A percentile compares a stretch with the other conserved stretches of the same genome.
Evolutionary conservation across 768 basidiomycete species (phyloP).

Genomic region (Pulveroboletus sp.): DNA sequence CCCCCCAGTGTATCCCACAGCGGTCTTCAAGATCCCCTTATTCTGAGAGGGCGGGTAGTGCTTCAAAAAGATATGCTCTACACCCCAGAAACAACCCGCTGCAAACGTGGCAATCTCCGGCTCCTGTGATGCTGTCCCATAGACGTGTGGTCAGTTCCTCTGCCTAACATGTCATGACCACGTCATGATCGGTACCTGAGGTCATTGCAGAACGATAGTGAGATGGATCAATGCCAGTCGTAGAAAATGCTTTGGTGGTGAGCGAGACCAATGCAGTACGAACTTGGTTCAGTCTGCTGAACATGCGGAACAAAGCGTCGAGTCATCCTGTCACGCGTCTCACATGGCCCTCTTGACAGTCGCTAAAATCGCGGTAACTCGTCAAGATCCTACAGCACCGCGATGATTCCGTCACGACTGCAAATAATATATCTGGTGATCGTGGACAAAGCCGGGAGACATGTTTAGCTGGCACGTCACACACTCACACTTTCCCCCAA

Average conservation of each 20-base stretch:
- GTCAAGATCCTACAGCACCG: too few species aligned
- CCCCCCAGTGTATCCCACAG: constrained; percentile 81
- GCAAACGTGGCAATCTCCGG: constrained; percentile 45
- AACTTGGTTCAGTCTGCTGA: constrained; percentile 22
- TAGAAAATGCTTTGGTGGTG: constrained; percentile 12
- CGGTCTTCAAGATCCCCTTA: constrained; percentile 70
- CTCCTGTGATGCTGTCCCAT: constrained; percentile 40
- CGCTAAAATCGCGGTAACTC: too few species aligned
- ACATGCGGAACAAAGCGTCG: constrained; percentile 12
- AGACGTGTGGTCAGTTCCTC: constrained; percentile 1
- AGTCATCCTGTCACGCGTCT: not conserved
- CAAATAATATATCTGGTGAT: too few species aligned
- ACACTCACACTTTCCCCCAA: not conserved
- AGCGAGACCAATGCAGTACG: constrained; percentile 22
- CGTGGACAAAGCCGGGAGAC: not conserved
- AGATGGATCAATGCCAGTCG: constrained; percentile 33
- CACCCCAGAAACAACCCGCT: constrained; percentile 79
- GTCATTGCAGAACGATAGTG: constrained; percentile 40
- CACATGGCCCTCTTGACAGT: too few species aligned
- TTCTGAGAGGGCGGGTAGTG: constrained; percentile 65
- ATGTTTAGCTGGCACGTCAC: too few species aligned
- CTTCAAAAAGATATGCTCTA: constrained; percentile 80
- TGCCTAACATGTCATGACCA: not conserved
- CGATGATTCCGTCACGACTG: too few species aligned
- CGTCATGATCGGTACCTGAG: constrained; percentile 12